Base-by-base conservation (phyloP, 345 rosid species). In the Hirschfeldia incana region DNA sequence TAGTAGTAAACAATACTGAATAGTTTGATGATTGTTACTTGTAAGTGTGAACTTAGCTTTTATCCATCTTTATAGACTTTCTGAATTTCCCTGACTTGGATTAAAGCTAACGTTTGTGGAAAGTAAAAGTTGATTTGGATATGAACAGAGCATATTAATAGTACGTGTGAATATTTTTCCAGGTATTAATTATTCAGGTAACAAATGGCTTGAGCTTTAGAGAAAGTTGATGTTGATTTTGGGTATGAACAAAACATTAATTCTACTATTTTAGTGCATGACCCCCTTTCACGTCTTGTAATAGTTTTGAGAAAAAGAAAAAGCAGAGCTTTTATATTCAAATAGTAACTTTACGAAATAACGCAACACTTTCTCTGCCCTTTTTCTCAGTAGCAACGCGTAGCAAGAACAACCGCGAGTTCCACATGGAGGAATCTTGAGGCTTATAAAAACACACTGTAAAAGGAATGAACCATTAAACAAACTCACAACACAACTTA, bases 301-400 rank as follows among this genome's bases (percentile, higher is more conserved):
- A 34, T 74, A 53, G 26, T 53, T 65, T 34, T 53, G 28, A 66
- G 27, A 26, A 9, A 15, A 68, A 53, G 30, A 17, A 58, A 72
- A 42, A 60, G n/a, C 36, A 72, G n/a, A 26, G 59, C 37, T 65
- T 65, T 64, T 53, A 65, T 57, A 58, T 57, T 59, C 65, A 62
- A 49, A 69, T 34, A 12, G 58, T 10, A 37, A 65, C 72, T 72
- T 66, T 72, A 78, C 30, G 67, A 46, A 58, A 65, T 3, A 29
- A 12, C 61, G 4, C 70, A 51, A 33, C 32, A 77, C 32, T 70
- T 77, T 77, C 79, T 44, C 53, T 76, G 5, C 36, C 7, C 1
- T 32, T 76, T 69, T 76, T 33, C 29, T 69, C 29, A 60, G n/a
- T 32, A 60, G 12, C 37, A 46, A 76, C 68, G 68, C 79, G 74